Conservation (phyloP, 164 flowering plant genomes). For the Magnolia changhungtana region DNA sequence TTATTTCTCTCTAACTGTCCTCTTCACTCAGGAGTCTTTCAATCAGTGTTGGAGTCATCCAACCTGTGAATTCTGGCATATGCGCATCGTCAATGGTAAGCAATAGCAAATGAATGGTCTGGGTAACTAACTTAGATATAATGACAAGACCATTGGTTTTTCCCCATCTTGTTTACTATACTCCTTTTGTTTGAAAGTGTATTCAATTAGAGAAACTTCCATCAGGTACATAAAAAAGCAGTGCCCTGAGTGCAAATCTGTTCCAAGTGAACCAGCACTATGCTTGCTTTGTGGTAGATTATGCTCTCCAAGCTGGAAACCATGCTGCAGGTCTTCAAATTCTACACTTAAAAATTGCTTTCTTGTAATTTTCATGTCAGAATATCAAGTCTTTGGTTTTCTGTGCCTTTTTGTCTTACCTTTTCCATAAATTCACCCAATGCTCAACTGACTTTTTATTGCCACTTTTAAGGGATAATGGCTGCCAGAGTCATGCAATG, state of each 20-base stretch:
- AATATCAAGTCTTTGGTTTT: background rate
- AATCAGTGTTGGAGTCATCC: too few relatives aligned
- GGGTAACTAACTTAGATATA: too few relatives aligned
- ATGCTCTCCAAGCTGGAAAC: conserved; percentile 72
- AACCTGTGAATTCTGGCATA: too few relatives aligned
- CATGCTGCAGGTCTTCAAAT: conserved; percentile 83
- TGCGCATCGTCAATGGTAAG: too few relatives aligned
- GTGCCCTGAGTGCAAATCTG: conserved; percentile 57
- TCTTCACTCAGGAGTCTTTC: too few relatives aligned
- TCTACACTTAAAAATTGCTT: background rate
- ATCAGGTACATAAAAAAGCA: conserved; percentile 74
- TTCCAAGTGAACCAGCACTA: conserved; percentile 61
- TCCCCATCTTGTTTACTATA: too few relatives aligned
- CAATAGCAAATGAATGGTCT: too few relatives aligned
- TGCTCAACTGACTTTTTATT: background rate
- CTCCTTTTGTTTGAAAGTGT: background rate
- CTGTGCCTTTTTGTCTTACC: background rate
- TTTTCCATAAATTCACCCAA: background rate
- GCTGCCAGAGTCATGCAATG: conserved; percentile 67
- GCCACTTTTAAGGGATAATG: conserved; percentile 46
- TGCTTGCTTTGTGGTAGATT: conserved; percentile 90
- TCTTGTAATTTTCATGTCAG: background rate
- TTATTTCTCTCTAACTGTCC: too few relatives aligned
- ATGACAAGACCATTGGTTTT: too few relatives aligned
- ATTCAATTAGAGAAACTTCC: background rate